A percentile compares a stretch with the other conserved stretches of the same genome.
phyloP scores from a whole-genome alignment of 140 eudicot genomes.

The Stevia rebaudiana region DNA sequence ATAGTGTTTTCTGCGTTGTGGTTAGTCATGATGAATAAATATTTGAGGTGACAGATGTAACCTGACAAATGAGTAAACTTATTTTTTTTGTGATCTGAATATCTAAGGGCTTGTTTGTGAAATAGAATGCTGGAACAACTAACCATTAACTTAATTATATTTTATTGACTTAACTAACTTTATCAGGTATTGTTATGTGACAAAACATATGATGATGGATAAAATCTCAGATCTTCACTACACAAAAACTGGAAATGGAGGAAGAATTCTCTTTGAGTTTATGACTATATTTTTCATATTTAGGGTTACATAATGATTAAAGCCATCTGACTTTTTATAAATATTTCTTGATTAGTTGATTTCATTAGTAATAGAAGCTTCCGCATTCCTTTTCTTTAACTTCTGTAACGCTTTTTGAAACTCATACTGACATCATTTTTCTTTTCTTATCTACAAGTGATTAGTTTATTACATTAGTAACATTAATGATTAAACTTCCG shows the following conservation, averaged over 20 bases:
- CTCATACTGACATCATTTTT: too few relatives aligned
- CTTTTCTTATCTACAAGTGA: too few relatives aligned
- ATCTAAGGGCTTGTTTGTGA: too few relatives aligned
- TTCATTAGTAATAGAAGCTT: too few relatives aligned
- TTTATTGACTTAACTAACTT: background rate
- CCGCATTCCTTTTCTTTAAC: too few relatives aligned
- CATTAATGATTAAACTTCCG: background rate
- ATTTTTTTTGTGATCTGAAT: background rate
- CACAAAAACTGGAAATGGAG: background rate
- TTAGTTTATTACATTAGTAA: background rate
- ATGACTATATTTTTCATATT: background rate
- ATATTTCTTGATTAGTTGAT: background rate
- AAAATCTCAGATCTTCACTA: slow-evolving; percentile 14
- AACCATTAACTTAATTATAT: background rate
- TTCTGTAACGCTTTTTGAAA: too few relatives aligned
- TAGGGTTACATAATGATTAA: background rate
- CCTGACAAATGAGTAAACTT: background rate
- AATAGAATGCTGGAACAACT: background rate
- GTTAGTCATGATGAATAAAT: background rate
- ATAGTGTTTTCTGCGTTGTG: background rate
- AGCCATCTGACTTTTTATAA: background rate
- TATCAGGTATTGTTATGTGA: background rate
- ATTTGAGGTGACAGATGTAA: background rate
- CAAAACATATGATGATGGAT: background rate
- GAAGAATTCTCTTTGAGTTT: background rate